Evolutionary conservation across 2,329 filamentous ascomycete species (phyloP).

Genomic region (Aspergillus proliferans): DNA sequence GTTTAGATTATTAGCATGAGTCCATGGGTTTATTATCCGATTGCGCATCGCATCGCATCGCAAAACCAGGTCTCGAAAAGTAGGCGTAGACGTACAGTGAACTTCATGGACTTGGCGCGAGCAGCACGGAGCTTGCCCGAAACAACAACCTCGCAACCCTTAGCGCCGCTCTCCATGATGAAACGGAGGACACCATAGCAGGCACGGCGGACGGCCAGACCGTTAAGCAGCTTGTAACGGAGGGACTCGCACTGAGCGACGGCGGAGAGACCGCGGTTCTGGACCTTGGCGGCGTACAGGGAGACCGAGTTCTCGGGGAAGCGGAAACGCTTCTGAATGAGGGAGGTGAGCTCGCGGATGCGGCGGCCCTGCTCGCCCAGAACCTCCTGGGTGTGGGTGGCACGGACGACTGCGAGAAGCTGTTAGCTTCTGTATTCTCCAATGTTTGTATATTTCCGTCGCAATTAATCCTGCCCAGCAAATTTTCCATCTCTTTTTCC

Average conservation of each 20-base stretch:
- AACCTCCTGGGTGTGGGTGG: constrained; percentile 99
- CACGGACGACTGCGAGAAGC: constrained; percentile 70
- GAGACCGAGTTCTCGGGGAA: constrained; percentile 99
- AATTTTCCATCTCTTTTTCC: too few species aligned
- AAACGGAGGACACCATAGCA: constrained; percentile 99
- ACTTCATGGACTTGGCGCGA: constrained; percentile 99
- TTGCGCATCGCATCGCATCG: neutral
- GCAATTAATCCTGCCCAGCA: neutral
- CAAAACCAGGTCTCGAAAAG: neutral
- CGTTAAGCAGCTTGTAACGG: constrained; percentile 99
- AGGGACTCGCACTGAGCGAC: constrained; percentile 99
- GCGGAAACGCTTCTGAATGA: constrained; percentile 99
- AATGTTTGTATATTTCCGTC: constrained; percentile 4
- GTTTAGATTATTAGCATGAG: constrained; percentile 6
- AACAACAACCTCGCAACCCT: constrained; percentile 99
- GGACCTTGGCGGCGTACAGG: constrained; percentile 99
- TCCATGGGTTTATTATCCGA: constrained; percentile 3
- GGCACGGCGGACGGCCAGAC: constrained; percentile 94
- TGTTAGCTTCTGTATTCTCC: constrained; percentile 26
- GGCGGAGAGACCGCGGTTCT: constrained; percentile 99
- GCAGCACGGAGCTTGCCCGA: constrained; percentile 98
- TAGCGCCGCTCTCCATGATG: constrained; percentile 99
- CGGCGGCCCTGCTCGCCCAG: constrained; percentile 99
- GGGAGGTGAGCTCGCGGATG: constrained; percentile 99
- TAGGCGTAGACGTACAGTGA: constrained; percentile 63